phyloP scores from a whole-genome alignment of 192 early-diverging fungal species.

The Entomortierella parvispora region DNA sequence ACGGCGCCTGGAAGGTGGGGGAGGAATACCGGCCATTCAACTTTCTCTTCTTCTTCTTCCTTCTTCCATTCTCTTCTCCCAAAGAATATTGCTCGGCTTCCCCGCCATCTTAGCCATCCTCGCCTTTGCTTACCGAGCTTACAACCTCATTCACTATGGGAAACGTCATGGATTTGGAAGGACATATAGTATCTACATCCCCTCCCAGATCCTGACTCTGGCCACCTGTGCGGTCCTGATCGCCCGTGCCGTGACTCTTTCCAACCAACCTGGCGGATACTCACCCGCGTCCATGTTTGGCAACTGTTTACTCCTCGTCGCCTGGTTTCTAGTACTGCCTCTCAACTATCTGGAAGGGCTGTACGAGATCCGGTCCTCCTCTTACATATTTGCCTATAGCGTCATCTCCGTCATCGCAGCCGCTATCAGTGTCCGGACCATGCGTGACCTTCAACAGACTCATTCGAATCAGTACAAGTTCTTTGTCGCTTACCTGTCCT shows the following conservation, averaged over 20 bases:
- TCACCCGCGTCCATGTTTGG: constrained; percentile 21
- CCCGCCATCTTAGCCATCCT: constrained; percentile 19
- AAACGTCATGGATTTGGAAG: constrained; percentile 17
- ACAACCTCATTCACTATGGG: neutral
- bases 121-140: neutral
- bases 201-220: constrained; percentile 23
- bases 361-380: constrained; percentile 25
- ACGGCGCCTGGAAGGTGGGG: neutral
- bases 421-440: constrained; percentile 23
- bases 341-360: constrained; percentile 20
- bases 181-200: constrained; percentile 19
- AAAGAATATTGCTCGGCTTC: constrained; percentile 25
- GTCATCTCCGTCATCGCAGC: constrained; percentile 12
- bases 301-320: constrained; percentile 7
- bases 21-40: neutral
- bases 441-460: neutral
- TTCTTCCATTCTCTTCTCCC: neutral
- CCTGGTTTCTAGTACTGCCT: constrained; percentile 9
- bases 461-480: constrained; percentile 5
- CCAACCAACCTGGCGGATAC: constrained; percentile 1
- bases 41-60: neutral
- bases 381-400: constrained; percentile 12
- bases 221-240: constrained; percentile 7
- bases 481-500: constrained; percentile 17
- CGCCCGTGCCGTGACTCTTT: constrained; percentile 9